A percentile compares a stretch with the other conserved stretches of the same genome.
phyloP scores from a whole-genome alignment of 2,329 filamentous ascomycete genomes.

The Diaporthe citriasiana region DNA sequence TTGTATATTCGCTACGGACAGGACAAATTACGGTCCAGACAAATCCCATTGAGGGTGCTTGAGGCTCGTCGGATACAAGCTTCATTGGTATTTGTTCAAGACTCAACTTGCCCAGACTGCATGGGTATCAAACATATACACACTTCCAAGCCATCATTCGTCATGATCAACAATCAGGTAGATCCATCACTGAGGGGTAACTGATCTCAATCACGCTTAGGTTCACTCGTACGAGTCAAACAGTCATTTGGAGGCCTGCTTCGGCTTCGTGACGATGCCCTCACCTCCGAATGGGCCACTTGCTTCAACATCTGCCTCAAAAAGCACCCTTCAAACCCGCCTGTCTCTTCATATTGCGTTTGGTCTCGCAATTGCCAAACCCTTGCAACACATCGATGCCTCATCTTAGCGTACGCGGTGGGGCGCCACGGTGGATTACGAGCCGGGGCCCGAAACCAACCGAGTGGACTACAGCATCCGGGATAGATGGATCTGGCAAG shows the following conservation, averaged over 20 bases:
- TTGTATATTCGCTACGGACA: neutral
- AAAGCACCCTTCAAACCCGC: constrained; percentile 12
- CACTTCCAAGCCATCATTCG: constrained; percentile 5
- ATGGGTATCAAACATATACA: neutral
- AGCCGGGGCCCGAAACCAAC: constrained; percentile 32
- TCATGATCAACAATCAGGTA: constrained; percentile 5
- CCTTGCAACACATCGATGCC: constrained; percentile 11
- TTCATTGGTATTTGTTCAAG: neutral
- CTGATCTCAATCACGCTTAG: constrained; percentile 17
- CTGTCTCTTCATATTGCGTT: neutral
- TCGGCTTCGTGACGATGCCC: constrained; percentile 11
- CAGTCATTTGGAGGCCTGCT: constrained; percentile 12
- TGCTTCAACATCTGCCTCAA: neutral
- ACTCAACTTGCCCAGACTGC: neutral
- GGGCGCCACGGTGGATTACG: constrained; percentile 30
- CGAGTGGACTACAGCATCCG: constrained; percentile 18
- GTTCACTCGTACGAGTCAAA: constrained; percentile 26
- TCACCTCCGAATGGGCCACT: neutral
- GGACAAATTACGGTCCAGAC: no score
- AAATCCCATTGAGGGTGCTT: neutral
- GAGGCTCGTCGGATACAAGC: neutral
- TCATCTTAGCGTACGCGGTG: constrained; percentile 26
- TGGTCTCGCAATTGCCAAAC: neutral
- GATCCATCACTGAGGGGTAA: constrained; percentile 16
- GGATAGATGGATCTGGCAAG: neutral